These are phyloP conservation scores for Xylaria sp. DNA, from an alignment of 2,329 filamentous ascomycete species.

Conservation along the genomic window DNA sequence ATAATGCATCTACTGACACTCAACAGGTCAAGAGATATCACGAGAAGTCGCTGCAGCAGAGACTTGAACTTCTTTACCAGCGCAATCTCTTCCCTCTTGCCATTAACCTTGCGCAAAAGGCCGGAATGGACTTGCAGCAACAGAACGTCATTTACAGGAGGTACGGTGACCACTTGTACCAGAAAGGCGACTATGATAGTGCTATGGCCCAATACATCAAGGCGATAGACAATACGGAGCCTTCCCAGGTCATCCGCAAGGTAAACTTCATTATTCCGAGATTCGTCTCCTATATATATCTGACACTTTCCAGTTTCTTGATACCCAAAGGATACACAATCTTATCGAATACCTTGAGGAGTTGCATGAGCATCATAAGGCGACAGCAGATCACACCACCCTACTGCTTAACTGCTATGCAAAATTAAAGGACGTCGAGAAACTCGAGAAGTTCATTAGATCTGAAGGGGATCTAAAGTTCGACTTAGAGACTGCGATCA, in stretches of 20 bases:
- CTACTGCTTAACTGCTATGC: constrained; percentile 94
- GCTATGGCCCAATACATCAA: constrained; percentile 99
- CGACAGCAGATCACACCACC: constrained; percentile 92
- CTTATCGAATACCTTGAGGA: constrained; percentile 96
- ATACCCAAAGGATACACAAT: constrained; percentile 96
- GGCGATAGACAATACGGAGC: constrained; percentile 92
- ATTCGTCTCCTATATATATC: constrained; percentile 11
- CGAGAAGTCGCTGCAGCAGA: constrained; percentile 84
- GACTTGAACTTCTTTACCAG: constrained; percentile 88
- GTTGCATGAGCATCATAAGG: constrained; percentile 86
- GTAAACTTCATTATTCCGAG: constrained; percentile 37
- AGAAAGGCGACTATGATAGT: constrained; percentile 91
- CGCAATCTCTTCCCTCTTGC: constrained; percentile 88
- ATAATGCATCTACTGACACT: constrained; percentile 22
- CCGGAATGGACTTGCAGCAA: constrained; percentile 70
- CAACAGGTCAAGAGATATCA: constrained; percentile 74
- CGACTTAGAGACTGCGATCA: constrained; percentile 92
- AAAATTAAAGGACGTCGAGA: constrained; percentile 94
- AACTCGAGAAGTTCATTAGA: constrained; percentile 94
- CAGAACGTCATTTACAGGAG: constrained; percentile 89
- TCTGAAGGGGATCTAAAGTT: constrained; percentile 92
- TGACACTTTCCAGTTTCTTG: constrained; percentile 62
- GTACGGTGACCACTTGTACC: constrained; percentile 91
- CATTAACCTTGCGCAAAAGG: constrained; percentile 87
- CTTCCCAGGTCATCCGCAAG: constrained; percentile 92